Base-by-base conservation (phyloP, 495 filamentous ascomycete species). In the Filosporella fistucella region DNA sequence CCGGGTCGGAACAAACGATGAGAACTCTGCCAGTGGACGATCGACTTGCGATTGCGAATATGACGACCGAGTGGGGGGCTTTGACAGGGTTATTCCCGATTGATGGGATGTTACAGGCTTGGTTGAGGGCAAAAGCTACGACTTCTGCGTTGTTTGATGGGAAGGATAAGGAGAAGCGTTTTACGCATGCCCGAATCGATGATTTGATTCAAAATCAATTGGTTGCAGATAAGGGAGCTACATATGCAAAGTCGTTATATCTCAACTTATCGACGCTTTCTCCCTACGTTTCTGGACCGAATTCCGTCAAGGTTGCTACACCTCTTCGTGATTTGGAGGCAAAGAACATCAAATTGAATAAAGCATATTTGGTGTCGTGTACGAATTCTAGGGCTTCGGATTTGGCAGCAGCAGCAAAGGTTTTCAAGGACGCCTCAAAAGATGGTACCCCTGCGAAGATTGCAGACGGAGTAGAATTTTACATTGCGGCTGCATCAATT, bases 51-150 rank as follows among this genome's bases (percentile, higher is more conserved):
- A 95, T 97, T 59, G 80, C 84, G 34, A 97, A 96, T 66, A 96
- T 97, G 93, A 87, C 90, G 0, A 94, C 86, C 0, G 93, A 98
- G 63, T 97, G 91, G 91, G 89, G 88, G 32, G 91, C 89, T 0
- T 68, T 95, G 10, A 77, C 76, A 22, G 86, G 84, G 14, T 66
- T 91, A 13, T 97, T 96, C 68, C 91, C 91, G 3, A 86, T 95
- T 47, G 91, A 98, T 58, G 48, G 56, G 0, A 71, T 80, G 1
- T 71, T 97, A 20, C 68, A 82, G 54, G 63, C 66, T n/a, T 97
- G 93, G 91, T 62, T 91, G 7, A 72, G 81, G 18, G 71, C 68
- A 55, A 94, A 89, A 68, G 89, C 90, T 14, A 86, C 86, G 0
- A 73, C 71, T 2, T 69, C 82, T 0, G 82, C 82, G 12, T 70